Evolutionary conservation across 1,284 basidiomycete species (phyloP).

Genomic region (Mycena sp.): DNA sequence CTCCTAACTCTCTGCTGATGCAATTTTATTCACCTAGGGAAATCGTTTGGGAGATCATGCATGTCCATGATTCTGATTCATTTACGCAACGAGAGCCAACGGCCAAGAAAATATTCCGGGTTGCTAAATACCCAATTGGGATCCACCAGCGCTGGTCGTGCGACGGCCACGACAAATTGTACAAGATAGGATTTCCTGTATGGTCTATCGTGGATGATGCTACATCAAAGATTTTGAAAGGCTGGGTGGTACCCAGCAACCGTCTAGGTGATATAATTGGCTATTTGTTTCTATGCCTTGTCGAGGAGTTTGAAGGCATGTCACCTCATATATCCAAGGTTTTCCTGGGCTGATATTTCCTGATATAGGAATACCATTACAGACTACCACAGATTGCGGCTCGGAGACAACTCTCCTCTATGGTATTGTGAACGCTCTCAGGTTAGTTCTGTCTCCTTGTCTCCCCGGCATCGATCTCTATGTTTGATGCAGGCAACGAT

Average conservation of each 20-base stretch:
- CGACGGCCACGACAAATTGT: not conserved
- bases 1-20: not conserved
- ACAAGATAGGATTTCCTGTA: not conserved
- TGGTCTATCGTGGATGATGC: conserved; percentile 33
- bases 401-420: conserved; percentile 43
- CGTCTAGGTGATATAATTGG: conserved; percentile 35
- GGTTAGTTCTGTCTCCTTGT: conserved; percentile 33
- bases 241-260: conserved; percentile 48
- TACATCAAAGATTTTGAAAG: conserved; percentile 39
- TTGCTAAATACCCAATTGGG: not conserved
- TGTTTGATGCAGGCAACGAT: not conserved
- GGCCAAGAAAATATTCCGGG: not conserved
- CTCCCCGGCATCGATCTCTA: not conserved
- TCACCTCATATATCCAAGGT: not conserved
- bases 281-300: conserved; percentile 42
- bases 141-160: not conserved
- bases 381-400: conserved; percentile 46
- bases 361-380: conserved; percentile 44
- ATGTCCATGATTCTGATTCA: conserved; percentile 6
- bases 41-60: conserved; percentile 34
- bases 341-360: not conserved
- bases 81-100: not conserved
- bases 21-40: not conserved
- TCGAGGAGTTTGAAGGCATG: conserved; percentile 41
- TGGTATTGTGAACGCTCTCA: conserved; percentile 41